A percentile compares a stretch with the other conserved stretches of the same genome.
Conservation (phyloP, 1,284 basidiomycete genomes). For the Pholiota adiposa region DNA sequence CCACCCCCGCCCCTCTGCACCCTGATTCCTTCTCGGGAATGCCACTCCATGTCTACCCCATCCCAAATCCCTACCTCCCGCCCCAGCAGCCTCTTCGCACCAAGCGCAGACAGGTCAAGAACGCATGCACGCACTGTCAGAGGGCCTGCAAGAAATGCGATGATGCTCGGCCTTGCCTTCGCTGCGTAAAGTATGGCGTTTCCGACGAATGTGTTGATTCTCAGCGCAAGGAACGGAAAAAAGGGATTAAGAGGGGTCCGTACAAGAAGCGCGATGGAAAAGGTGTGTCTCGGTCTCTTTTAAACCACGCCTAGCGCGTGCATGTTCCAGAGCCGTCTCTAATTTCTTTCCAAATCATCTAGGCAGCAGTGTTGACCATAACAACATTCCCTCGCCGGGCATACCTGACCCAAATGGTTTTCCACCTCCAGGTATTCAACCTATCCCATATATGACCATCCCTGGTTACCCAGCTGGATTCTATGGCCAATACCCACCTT, state of each 20-base stretch:
- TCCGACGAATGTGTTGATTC: slow-evolving; percentile 82
- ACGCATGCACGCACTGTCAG: slow-evolving; percentile 88
- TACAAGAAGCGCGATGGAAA: slow-evolving; percentile 93
- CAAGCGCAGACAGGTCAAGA: slow-evolving; percentile 89
- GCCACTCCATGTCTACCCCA: slow-evolving; percentile 72
- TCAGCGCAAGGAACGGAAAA: slow-evolving; percentile 83
- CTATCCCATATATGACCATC: slow-evolving; percentile 37
- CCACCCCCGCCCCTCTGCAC: slow-evolving; percentile 43
- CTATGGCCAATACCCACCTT: slow-evolving; percentile 52
- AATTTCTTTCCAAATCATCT: slow-evolving; percentile 53
- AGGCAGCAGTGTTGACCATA: slow-evolving; percentile 56
- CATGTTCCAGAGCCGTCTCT: slow-evolving; percentile 23
- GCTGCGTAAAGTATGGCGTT: slow-evolving; percentile 85
- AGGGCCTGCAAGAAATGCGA: slow-evolving; percentile 93
- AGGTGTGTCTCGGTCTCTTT: slow-evolving; percentile 49
- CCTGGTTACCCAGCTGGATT: slow-evolving; percentile 35
- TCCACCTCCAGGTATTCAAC: slow-evolving; percentile 33
- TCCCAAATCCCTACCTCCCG: slow-evolving; percentile 52
- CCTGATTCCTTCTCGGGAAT: slow-evolving; percentile 55
- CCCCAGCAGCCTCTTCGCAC: slow-evolving; percentile 50
- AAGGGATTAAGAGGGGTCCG: slow-evolving; percentile 86
- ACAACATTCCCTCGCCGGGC: slow-evolving; percentile 48
- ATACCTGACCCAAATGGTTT: slow-evolving; percentile 47
- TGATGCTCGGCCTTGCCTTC: slow-evolving; percentile 83
- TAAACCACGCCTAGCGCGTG: slow-evolving; percentile 13